Evolutionary conservation across 495 filamentous ascomycete genomes (phyloP).

Genomic region (Saxispiralis lemnorum): DNA sequence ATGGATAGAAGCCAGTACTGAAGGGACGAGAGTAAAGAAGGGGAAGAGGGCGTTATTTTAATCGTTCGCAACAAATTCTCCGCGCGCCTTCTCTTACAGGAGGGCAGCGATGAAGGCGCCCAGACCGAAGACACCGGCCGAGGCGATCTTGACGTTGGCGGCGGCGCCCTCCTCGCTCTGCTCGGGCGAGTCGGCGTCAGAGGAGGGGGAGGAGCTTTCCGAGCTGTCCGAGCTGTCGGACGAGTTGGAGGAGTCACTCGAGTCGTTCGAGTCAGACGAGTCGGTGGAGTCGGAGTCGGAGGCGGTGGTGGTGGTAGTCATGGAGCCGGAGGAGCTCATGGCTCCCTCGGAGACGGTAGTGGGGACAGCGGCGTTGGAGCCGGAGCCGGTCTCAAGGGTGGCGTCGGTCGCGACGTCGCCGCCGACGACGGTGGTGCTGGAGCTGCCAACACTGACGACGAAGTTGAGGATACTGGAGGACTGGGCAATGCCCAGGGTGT

Average conservation of each 20-base stretch:
- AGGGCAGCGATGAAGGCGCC: slow-evolving; percentile 16
- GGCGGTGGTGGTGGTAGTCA: too few species aligned
- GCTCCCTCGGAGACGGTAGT: neutral
- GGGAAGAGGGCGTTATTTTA: neutral
- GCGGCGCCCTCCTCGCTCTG: slow-evolving; percentile 1
- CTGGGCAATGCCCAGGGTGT: slow-evolving; percentile 9
- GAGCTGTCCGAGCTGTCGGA: neutral
- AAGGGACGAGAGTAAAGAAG: neutral
- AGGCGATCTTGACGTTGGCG: slow-evolving; percentile 9
- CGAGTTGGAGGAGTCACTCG: neutral
- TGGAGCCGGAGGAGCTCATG: neutral
- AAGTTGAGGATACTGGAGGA: slow-evolving; percentile 12
- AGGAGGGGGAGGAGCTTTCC: neutral
- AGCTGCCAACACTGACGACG: slow-evolving; percentile 14
- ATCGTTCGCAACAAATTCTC: neutral
- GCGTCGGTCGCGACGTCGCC: neutral
- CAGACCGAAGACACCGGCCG: slow-evolving; percentile 12
- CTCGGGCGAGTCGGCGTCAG: neutral
- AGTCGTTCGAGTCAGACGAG: neutral
- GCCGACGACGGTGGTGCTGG: slow-evolving; percentile 17
- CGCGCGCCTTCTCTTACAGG: slow-evolving; percentile 11
- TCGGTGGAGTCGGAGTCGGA: neutral
- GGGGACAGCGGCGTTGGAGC: neutral
- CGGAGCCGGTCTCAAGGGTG: neutral
- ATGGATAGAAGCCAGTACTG: neutral